Base-by-base conservation (phyloP, 2,329 filamentous ascomycete genomes). In the Pseudogymnoascus sp. region DNA sequence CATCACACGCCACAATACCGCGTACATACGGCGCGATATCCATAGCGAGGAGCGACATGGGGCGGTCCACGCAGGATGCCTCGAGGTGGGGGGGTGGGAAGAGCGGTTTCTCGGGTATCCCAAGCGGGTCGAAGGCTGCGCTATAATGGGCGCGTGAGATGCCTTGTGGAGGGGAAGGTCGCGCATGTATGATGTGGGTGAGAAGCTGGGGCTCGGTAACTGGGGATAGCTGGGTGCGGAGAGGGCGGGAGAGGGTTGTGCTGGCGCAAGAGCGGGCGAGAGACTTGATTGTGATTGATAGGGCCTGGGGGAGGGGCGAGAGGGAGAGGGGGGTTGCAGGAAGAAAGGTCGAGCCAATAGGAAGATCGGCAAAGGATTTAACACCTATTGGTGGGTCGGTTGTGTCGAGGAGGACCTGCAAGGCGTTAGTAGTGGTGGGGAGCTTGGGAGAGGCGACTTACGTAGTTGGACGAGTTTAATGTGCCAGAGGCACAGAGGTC, bases 11-110 rank as follows among this genome's bases (percentile, higher is more conserved):
- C 1, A 93, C 85, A 63, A 99, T 97, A 37, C 81, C 80, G 9
- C 95, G 88, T n/a, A 97, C 83, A 71, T 90, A 97, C 0, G 95
- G 94, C 0, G 91, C 92, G 1, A 97, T 78, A 65, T 99, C 94
- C 11, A 87, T 76, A 0, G 83, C 80, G 32, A 96, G 83, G 18
- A 86, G 77, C 0, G 74, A 72, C 67, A 88, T 76, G 0, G 85
- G 84, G 43, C 89, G 84, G 67, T 96, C 91, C 65, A 96, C 91
- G 0, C 88, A 84, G 0, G 90, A 92, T 0, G 88, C 79, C 34
- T 85, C 82, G 1, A 91, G 78, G 43, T 16, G 70, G 72, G 1
- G 74, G 70, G 30, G 69, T 6, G 68, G 64, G 37, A 69, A 65
- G 63, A 57, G 60, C 69, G 1, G 72, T 68, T 79, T 81, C 30